Conservation (phyloP, 345 rosid species). For the Brassica carinata region DNA sequence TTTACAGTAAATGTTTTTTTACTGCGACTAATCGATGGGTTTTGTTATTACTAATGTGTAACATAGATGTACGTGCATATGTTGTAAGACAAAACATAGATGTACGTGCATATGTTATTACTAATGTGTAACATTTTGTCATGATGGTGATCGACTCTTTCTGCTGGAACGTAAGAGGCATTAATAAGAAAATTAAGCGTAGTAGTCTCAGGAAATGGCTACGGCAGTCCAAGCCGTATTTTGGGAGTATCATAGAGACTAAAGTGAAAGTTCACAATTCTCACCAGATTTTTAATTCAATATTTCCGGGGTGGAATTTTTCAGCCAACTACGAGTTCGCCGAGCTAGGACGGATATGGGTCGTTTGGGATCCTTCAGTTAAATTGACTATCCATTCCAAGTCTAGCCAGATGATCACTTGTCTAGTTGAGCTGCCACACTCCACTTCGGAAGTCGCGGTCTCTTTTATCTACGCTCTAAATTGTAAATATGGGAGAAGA, state of each 20-base stretch:
- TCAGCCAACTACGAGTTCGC: neutral
- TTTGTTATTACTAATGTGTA: neutral
- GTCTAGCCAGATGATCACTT: neutral
- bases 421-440: too few relatives aligned
- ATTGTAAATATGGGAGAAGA: too few relatives aligned
- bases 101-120: too few relatives aligned
- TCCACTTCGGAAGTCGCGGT: too few relatives aligned
- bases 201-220: neutral
- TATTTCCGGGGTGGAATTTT: neutral
- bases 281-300: neutral
- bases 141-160: neutral
- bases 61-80: neutral
- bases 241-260: neutral
- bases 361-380: neutral
- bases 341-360: neutral
- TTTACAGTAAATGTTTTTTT: neutral
- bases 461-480: too few relatives aligned
- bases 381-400: neutral
- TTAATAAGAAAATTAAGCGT: neutral
- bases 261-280: neutral
- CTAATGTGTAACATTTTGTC: too few relatives aligned
- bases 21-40: neutral
- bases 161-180: neutral
- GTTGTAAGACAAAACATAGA: too few relatives aligned
- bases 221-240: slow-evolving; percentile 1